Evolutionary conservation across 768 basidiomycete species (phyloP).

Genomic region (Hebeloma cylindrosporum): DNA sequence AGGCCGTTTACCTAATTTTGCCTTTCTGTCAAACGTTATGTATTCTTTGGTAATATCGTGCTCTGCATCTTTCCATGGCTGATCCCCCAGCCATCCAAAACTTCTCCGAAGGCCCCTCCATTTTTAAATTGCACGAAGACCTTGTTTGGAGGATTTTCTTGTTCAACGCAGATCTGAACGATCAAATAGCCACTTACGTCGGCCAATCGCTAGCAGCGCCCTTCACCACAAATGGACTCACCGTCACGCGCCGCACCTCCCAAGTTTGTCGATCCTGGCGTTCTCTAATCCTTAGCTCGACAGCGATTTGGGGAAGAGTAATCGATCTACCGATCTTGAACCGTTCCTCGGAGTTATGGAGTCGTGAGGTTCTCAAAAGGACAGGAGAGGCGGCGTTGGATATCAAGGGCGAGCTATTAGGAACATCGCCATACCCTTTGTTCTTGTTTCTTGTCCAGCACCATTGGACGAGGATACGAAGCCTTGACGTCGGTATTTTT

Average conservation of each 20-base stretch:
- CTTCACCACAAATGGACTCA: no score
- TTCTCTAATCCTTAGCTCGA: slow-evolving; percentile 6
- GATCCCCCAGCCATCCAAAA: no score
- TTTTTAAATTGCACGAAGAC: no score
- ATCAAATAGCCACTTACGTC: no score
- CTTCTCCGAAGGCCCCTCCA: no score
- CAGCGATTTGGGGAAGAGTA: slow-evolving; percentile 4
- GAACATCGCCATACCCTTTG: background rate
- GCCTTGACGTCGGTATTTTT: background rate
- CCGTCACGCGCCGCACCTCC: background rate
- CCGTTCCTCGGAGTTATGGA: background rate
- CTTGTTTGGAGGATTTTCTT: no score
- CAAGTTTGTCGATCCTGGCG: slow-evolving; percentile 12
- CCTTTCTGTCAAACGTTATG: no score
- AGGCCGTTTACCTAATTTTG: no score
- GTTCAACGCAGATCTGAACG: no score
- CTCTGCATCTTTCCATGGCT: no score
- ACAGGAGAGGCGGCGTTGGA: background rate
- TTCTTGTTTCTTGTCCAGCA: background rate
- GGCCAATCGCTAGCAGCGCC: no score
- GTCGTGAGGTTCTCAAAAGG: background rate
- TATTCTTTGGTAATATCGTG: no score
- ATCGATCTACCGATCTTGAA: slow-evolving; percentile 1
- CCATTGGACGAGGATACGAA: slow-evolving; percentile 1
- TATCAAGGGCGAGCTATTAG: background rate